These are phyloP conservation scores for Aeminium ludgeri DNA, from an alignment of 495 filamentous ascomycete species.

Conservation along the genomic window DNA sequence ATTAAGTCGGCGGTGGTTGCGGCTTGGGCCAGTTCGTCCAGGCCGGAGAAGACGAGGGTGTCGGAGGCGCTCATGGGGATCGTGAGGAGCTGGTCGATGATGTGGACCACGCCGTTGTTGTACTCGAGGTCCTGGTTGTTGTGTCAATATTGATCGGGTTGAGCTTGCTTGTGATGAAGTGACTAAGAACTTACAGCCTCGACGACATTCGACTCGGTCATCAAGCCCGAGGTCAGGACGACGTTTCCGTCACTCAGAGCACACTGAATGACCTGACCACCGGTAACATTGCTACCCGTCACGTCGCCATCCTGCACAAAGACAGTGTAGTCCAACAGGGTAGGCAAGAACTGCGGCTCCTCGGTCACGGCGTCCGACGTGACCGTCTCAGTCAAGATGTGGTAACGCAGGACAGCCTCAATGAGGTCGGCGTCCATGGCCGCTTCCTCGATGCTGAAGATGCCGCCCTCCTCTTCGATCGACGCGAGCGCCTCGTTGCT, in stretches of 20 bases:
- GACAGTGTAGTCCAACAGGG: background rate
- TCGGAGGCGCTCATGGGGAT: slow-evolving; percentile 16
- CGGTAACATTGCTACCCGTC: background rate
- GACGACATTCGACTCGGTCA: background rate
- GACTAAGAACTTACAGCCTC: background rate
- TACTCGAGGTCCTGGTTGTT: slow-evolving; percentile 6
- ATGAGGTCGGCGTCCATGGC: background rate
- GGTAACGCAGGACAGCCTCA: slow-evolving; percentile 3
- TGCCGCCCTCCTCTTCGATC: background rate
- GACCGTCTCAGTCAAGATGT: background rate
- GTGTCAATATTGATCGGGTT: background rate
- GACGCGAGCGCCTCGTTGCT: slow-evolving; percentile 5
- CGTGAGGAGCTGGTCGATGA: slow-evolving; percentile 19
- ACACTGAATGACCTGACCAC: slow-evolving; percentile 5
- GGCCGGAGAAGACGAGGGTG: slow-evolving; percentile 6
- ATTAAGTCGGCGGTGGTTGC: slow-evolving; percentile 3
- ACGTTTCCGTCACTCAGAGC: background rate
- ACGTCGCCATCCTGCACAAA: slow-evolving; percentile 3
- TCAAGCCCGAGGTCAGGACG: slow-evolving; percentile 1
- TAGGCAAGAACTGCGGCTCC: background rate
- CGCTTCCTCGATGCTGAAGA: slow-evolving; percentile 3
- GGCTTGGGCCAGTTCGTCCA: slow-evolving; percentile 14
- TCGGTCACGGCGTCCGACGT: background rate
- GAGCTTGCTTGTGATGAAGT: background rate
- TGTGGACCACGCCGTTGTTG: slow-evolving; percentile 18